phyloP scores from a whole-genome alignment of 2,329 filamentous ascomycete genomes.

The Colletotrichum tofieldiae region DNA sequence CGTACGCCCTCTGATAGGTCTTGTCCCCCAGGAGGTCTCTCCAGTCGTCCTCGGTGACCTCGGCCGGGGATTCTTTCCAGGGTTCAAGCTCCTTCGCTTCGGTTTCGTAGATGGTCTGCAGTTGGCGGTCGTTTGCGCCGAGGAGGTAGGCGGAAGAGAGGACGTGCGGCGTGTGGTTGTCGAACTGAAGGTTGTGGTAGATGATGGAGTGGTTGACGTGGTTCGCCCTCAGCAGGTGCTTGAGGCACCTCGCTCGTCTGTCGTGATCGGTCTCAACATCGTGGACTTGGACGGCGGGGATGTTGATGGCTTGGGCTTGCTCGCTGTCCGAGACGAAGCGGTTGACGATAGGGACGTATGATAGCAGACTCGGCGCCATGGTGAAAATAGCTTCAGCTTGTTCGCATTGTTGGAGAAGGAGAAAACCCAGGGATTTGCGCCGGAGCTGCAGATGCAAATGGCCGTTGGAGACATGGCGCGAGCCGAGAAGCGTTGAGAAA shows the following conservation, averaged over 20 bases:
- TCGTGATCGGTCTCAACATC: slow-evolving; percentile 86
- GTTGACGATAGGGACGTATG: slow-evolving; percentile 60
- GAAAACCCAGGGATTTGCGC: not conserved
- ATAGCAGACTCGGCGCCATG: slow-evolving; percentile 57
- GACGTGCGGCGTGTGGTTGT: slow-evolving; percentile 89
- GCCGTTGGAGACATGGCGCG: slow-evolving; percentile 32
- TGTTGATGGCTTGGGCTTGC: slow-evolving; percentile 59
- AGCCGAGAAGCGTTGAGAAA: slow-evolving; percentile 38
- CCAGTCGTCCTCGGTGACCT: slow-evolving; percentile 90
- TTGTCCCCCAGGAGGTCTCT: slow-evolving; percentile 84
- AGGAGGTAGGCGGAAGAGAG: slow-evolving; percentile 89
- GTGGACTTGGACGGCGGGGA: slow-evolving; percentile 81
- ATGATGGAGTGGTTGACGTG: slow-evolving; percentile 91
- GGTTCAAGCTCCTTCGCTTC: slow-evolving; percentile 81
- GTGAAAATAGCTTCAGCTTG: not conserved
- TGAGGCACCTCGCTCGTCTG: slow-evolving; percentile 85
- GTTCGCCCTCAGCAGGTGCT: slow-evolving; percentile 92
- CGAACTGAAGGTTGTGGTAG: slow-evolving; percentile 80
- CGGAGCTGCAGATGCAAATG: slow-evolving; percentile 4
- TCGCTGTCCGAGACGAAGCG: slow-evolving; percentile 51
- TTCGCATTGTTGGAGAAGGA: slow-evolving; percentile 17
- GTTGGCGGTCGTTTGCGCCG: slow-evolving; percentile 79
- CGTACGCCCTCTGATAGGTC: slow-evolving; percentile 88
- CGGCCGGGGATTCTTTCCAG: slow-evolving; percentile 88
- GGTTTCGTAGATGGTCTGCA: slow-evolving; percentile 86